Base-by-base conservation (phyloP, 495 filamentous ascomycete species). In the Lasiosphaeria hispida region DNA sequence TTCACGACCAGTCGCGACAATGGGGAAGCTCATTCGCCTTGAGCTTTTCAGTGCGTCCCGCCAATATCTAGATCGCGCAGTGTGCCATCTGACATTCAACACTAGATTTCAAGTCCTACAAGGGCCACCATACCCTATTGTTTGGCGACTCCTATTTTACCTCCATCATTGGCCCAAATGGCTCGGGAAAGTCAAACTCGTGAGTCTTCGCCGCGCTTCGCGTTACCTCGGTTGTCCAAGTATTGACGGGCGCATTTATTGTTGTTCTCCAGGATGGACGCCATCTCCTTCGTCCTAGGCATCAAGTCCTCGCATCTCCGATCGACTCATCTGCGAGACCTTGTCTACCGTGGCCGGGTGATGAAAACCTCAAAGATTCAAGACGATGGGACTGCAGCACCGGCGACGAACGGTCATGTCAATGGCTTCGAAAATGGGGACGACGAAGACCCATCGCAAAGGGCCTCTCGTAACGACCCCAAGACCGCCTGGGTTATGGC, bases 161-260 rank as follows among this genome's bases (percentile, higher is more conserved):
- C 42, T 99, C 94, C 30, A 96, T 99, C 68, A 96, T 99, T 67
- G 94, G 94, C 14, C 94, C 94, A 64, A 99, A 99, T 89, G 94
- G 94, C 75, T 97, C 95, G 47, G 94, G 94, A 34, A 99, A 99
- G 75, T 97, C 95, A n/a, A 99, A 99, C 70, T 97, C 93, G 92
- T 96, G 74, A 70, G 87, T 81, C 53, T 6, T 7, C 7, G 15
- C 42, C 7, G 30, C 53, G 39, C 54, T n/a, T 18, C 15, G 45
- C 10, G 23, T 43, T 51, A 10, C 39, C n/a, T 15, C 8, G 7
- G 10, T 34, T 5, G 13, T 13, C 23, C 11, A 17, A 1, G 8
- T 40, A 14, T 43, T 63, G 15, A 59, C 48, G 38, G 4, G 45
- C 44, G 43, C 56, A 44, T 56, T 48, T 44, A 39, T 17, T 33